Evolutionary conservation across 2,329 filamentous ascomycete genomes (phyloP), one percentile per base, ranked within the genome.

Genomic region (Ascochyta pisi): DNA sequence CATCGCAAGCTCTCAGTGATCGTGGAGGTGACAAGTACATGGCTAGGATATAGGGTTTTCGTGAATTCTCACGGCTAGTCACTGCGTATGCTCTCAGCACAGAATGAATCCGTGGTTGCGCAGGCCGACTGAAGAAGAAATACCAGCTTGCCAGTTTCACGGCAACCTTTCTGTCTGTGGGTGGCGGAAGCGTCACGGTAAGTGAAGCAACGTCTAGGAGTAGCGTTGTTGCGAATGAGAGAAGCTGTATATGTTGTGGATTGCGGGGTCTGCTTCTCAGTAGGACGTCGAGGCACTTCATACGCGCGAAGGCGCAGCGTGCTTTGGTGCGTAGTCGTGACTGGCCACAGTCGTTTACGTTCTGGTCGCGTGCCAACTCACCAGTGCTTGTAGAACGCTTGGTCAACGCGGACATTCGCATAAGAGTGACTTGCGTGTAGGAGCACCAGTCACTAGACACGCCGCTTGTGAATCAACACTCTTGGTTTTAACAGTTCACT

Each of bases 231-330:
- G 15, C 26, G 9, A 9, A 19, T 24, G n/a, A 31, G 15, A 27
- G n/a, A 10, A 29, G n/a, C 9, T 15, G 26, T 35, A 9, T 22
- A 15, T 26, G 22, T 42, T 22, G 26, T 47, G 42, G 37, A 78
- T 66, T 43, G 73, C 67, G 33, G 71, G 66, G 27, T 29, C 13
- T 15, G 12, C 29, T 15, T 31, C 29, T 31, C 12, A 15, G 29
- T 31, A 31, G 35, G 63, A 63, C 23, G 33, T 43, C 79, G 73
- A 39, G 65, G 51, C 15, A 57, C 67, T 22, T 70, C 72, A 58
- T 62, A 62, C 9, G 72, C 63, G 50, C 76, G 71, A 61, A 76
- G 69, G 51, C 74, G 75, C 63, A 76, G 72, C 61, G 70, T 75
- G 70, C 68, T 58, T 61, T 55, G 34, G 42, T 54, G 55, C 45